These are phyloP conservation scores for Arachis stenosperma DNA, from an alignment of 306 rosid species.

Conservation along the genomic window DNA sequence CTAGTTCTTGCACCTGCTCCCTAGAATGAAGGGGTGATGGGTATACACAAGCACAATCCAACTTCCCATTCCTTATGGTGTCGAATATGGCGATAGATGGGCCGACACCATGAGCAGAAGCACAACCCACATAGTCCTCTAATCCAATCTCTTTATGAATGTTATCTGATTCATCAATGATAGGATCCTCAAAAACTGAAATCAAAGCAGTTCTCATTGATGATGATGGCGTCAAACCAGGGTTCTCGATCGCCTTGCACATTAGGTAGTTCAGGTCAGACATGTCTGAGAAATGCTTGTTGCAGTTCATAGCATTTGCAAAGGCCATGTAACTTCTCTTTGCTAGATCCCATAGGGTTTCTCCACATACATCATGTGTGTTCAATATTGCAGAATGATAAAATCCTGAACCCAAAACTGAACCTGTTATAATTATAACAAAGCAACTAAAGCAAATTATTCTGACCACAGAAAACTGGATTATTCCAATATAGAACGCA, in stretches of 20 bases:
- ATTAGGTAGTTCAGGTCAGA: conserved; percentile 90
- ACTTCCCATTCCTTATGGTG: conserved; percentile 59
- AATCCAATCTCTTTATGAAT: conserved; percentile 56
- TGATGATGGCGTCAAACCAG: conserved; percentile 73
- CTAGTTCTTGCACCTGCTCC: conserved; percentile 71
- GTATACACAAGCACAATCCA: conserved; percentile 76
- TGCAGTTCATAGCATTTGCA: conserved; percentile 58
- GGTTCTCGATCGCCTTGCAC: conserved; percentile 92
- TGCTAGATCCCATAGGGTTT: conserved; percentile 78
- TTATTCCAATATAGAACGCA: background rate
- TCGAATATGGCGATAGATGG: conserved; percentile 88
- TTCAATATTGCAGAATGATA: conserved; percentile 90
- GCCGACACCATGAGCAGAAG: conserved; percentile 89
- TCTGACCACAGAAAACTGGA: background rate
- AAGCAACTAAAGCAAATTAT: background rate
- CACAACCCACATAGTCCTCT: conserved; percentile 77
- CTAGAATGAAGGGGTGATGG: conserved; percentile 84
- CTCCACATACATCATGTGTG: conserved; percentile 76
- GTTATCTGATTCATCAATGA: conserved; percentile 52
- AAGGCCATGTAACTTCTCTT: conserved; percentile 64
- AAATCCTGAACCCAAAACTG: conserved; percentile 63
- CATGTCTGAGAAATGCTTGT: conserved; percentile 96
- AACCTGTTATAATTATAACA: conserved; percentile 17
- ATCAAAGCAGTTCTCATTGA: conserved; percentile 78
- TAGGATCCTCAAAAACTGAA: conserved; percentile 82